Conservation (phyloP, 2,329 filamentous ascomycete species). For the Alternaria sp. region DNA sequence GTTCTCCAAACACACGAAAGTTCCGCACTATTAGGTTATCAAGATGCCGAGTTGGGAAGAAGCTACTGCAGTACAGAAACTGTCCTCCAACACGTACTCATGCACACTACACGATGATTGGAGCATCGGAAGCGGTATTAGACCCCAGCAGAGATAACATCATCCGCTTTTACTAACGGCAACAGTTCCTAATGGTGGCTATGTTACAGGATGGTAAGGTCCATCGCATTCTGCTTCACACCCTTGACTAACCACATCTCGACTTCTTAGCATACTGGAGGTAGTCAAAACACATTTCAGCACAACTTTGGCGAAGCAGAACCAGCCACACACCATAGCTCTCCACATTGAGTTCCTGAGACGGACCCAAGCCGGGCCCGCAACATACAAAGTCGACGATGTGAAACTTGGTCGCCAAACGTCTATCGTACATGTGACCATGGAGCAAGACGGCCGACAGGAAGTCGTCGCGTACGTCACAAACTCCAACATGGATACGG, state of each 20-base stretch:
- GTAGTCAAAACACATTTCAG: constrained; percentile 66
- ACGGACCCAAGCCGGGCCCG: constrained; percentile 65
- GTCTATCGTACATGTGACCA: constrained; percentile 67
- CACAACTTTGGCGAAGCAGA: constrained; percentile 62
- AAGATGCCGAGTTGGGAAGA: constrained; percentile 53
- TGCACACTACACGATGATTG: constrained; percentile 64
- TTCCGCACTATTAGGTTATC: not conserved
- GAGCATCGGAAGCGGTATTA: constrained; percentile 68
- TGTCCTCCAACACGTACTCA: constrained; percentile 65
- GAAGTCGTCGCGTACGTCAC: constrained; percentile 71
- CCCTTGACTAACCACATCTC: not conserved
- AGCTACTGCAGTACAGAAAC: constrained; percentile 57
- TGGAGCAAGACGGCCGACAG: constrained; percentile 63
- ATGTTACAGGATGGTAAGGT: constrained; percentile 61
- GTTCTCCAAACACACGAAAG: not conserved
- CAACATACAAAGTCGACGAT: constrained; percentile 65
- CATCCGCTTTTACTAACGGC: constrained; percentile 4
- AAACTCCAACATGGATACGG: constrained; percentile 65
- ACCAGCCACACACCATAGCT: constrained; percentile 68
- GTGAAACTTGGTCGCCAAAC: constrained; percentile 70
- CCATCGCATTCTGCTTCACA: not conserved
- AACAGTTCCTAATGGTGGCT: constrained; percentile 74
- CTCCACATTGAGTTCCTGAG: constrained; percentile 71
- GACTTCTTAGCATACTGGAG: constrained; percentile 57
- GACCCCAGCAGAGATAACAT: not conserved